Evolutionary conservation across 2,329 filamentous ascomycete species (phyloP).

Genomic region (Sordariomycetes sp.): DNA sequence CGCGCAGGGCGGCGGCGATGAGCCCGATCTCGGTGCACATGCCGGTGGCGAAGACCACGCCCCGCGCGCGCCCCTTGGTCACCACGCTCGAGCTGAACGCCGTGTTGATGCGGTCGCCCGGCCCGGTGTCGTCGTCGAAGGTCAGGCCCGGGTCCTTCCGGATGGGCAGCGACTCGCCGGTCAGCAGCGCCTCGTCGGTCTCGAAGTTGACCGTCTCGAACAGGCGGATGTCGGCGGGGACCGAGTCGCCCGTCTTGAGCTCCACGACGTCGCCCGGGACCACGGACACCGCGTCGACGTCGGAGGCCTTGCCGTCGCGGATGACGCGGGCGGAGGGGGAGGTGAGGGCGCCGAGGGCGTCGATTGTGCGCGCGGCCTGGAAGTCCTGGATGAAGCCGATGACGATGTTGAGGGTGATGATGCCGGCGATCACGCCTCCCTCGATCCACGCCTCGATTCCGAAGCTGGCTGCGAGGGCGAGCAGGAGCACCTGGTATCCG

Average conservation of each 20-base stretch:
- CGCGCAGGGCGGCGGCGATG: constrained; percentile 38
- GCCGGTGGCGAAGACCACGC: constrained; percentile 49
- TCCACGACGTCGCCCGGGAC: constrained; percentile 45
- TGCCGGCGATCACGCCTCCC: constrained; percentile 36
- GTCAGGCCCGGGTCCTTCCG: constrained; percentile 32
- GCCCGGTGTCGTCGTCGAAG: constrained; percentile 21
- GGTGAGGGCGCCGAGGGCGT: constrained; percentile 22
- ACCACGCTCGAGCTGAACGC: constrained; percentile 46
- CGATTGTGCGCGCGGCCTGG: constrained; percentile 28
- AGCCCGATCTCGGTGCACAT: constrained; percentile 49
- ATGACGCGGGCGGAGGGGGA: constrained; percentile 25
- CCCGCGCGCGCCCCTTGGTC: constrained; percentile 44
- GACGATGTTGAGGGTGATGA: constrained; percentile 40
- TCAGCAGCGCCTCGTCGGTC: constrained; percentile 51
- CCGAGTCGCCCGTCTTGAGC: constrained; percentile 39
- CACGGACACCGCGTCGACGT: constrained; percentile 22
- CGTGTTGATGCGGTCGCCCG: constrained; percentile 45
- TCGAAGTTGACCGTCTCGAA: constrained; percentile 50
- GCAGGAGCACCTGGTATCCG: constrained; percentile 32
- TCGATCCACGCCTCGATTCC: constrained; percentile 40
- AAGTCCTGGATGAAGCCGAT: constrained; percentile 34
- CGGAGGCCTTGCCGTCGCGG: constrained; percentile 21
- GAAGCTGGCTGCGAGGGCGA: constrained; percentile 45
- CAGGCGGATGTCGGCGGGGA: constrained; percentile 45
- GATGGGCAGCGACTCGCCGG: constrained; percentile 48